A percentile compares a stretch with the other conserved stretches of the same genome.
Evolutionary conservation across 345 rosid genomes (phyloP).

Genomic region (Boechera retrofracta): DNA sequence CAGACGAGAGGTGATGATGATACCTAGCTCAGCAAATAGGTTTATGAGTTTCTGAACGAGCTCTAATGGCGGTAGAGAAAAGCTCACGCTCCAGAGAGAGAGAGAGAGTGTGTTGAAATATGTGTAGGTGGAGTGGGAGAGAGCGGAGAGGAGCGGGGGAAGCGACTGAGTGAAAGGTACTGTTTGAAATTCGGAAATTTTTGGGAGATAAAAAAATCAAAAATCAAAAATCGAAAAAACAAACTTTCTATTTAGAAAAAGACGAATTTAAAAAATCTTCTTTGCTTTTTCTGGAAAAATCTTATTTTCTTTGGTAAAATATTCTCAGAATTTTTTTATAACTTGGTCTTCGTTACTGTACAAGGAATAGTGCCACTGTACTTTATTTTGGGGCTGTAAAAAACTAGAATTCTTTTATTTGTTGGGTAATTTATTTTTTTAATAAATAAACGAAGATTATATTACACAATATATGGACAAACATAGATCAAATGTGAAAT

Average conservation of each 20-base stretch:
- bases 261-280: conserved; percentile 6
- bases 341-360: conserved; percentile 27
- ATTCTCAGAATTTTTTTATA: neutral
- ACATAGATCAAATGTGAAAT: no score
- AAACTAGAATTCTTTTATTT: no score
- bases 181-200: conserved; percentile 55
- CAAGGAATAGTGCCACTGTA: neutral
- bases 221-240: neutral
- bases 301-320: conserved; percentile 8
- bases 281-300: neutral
- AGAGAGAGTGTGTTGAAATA: conserved; percentile 25
- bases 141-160: conserved; percentile 51
- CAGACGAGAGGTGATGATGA: conserved; percentile 31
- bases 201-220: neutral
- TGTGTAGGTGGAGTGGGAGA: conserved; percentile 31
- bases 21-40: conserved; percentile 39
- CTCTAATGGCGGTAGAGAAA: conserved; percentile 35
- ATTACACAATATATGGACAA: no score
- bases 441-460: neutral
- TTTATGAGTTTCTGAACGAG: conserved; percentile 41
- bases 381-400: no score
- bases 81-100: conserved; percentile 23
- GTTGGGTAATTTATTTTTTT: neutral
- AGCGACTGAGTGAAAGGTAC: conserved; percentile 61
- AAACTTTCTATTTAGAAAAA: conserved; percentile 20